These are phyloP conservation scores for Aspergillus glaucus DNA, from an alignment of 2,329 filamentous ascomycete genomes.

Conservation along the genomic window DNA sequence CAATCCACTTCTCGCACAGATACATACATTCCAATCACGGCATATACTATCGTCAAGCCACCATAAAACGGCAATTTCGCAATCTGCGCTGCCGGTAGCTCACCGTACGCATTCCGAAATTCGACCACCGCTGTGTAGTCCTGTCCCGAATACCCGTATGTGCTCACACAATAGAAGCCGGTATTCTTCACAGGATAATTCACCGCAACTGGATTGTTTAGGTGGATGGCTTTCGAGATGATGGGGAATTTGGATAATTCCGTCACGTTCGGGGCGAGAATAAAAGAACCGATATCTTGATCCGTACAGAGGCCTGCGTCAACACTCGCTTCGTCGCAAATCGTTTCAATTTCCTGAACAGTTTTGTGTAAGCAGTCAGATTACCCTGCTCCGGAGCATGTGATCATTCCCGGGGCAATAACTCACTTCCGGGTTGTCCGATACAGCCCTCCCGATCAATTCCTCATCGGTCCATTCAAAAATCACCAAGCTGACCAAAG, in stretches of 20 bases:
- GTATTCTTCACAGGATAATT: constrained; percentile 84
- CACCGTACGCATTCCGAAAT: constrained; percentile 93
- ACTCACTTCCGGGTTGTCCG: constrained; percentile 50
- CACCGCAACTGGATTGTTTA: constrained; percentile 65
- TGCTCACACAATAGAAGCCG: constrained; percentile 92
- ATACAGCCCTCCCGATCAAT: constrained; percentile 64
- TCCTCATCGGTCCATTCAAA: constrained; percentile 90
- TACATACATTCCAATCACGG: constrained; percentile 66
- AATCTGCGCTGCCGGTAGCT: constrained; percentile 91
- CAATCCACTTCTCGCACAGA: background rate
- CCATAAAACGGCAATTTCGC: constrained; percentile 97
- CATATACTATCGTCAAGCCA: constrained; percentile 87
- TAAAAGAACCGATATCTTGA: constrained; percentile 76
- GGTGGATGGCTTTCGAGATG: constrained; percentile 71
- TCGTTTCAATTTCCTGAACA: constrained; percentile 52
- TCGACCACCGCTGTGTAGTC: constrained; percentile 77
- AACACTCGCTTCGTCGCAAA: constrained; percentile 71
- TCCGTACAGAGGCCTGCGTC: constrained; percentile 64
- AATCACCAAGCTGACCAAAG: constrained; percentile 74
- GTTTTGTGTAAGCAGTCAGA: constrained; percentile 25
- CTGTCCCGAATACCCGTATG: constrained; percentile 59
- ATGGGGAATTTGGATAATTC: constrained; percentile 65
- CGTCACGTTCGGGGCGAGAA: constrained; percentile 70
- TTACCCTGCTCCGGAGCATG: constrained; percentile 7
- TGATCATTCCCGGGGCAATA: background rate